phyloP scores from a whole-genome alignment of 495 filamentous ascomycete genomes.

The Neurospora sp. region DNA sequence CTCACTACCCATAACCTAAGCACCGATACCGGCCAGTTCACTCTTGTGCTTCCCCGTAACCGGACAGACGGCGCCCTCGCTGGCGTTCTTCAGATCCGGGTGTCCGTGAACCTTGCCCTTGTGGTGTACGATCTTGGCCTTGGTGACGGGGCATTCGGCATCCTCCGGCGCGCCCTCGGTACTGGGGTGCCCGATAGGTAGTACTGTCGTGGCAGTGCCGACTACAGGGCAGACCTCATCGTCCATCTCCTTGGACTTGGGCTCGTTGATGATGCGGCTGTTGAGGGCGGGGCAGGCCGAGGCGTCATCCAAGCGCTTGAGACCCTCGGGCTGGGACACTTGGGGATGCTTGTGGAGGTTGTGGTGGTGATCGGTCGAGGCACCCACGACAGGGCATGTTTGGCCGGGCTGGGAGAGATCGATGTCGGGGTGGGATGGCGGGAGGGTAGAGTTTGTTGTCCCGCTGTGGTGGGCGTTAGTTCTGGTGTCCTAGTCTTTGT shows the following conservation, averaged over 20 bases:
- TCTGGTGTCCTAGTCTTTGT: too few relatives aligned
- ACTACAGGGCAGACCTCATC: constrained; percentile 38
- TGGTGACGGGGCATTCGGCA: constrained; percentile 40
- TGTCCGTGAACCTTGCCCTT: constrained; percentile 29
- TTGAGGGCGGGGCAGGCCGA: constrained; percentile 34
- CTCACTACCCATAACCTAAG: background rate
- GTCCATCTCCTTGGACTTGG: constrained; percentile 36
- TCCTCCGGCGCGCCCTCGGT: constrained; percentile 32
- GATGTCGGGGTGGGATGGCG: constrained; percentile 31
- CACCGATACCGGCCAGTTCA: background rate
- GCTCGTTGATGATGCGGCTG: constrained; percentile 27
- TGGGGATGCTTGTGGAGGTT: constrained; percentile 34
- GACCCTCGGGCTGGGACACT: constrained; percentile 21
- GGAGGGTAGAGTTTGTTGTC: constrained; percentile 30
- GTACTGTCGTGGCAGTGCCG: constrained; percentile 33
- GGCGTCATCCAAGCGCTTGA: constrained; percentile 24
- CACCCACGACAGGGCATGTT: constrained; percentile 34
- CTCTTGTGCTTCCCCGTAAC: constrained; percentile 21
- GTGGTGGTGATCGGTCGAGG: constrained; percentile 35
- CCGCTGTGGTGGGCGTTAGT: too few relatives aligned
- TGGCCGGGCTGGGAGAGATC: constrained; percentile 35
- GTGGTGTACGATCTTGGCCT: constrained; percentile 15
- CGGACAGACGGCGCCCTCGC: constrained; percentile 28
- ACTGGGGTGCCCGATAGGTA: constrained; percentile 35
- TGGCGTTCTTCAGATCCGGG: constrained; percentile 21